Evolutionary conservation across 2,329 filamentous ascomycete genomes (phyloP).

Genomic region (Talaromyces sp.): DNA sequence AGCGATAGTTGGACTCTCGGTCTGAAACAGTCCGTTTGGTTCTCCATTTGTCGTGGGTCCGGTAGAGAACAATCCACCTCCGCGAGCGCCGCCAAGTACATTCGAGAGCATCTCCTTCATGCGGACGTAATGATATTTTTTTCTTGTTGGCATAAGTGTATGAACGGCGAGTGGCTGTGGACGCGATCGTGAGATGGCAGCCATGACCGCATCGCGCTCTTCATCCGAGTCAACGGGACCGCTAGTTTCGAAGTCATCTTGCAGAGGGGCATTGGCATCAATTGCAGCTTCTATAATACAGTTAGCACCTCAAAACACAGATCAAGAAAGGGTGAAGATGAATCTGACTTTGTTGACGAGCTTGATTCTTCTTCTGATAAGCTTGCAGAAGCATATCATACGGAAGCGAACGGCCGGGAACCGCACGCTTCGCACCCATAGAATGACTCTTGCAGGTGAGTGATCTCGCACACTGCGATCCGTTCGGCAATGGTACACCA

Average conservation of each 20-base stretch:
- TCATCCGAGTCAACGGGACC: conserved; percentile 89
- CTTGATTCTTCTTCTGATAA: conserved; percentile 97
- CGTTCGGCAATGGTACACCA: conserved; percentile 79
- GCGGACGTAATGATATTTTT: conserved; percentile 59
- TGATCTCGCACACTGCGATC: conserved; percentile 79
- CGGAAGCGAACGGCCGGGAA: conserved; percentile 78
- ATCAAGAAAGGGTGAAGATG: conserved; percentile 3
- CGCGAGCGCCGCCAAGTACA: conserved; percentile 51
- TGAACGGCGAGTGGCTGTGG: conserved; percentile 74
- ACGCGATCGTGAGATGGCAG: conserved; percentile 67
- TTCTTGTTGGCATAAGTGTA: conserved; percentile 46
- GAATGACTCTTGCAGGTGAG: conserved; percentile 90
- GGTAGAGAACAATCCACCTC: conserved; percentile 45
- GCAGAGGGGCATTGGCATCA: conserved; percentile 85
- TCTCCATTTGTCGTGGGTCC: conserved; percentile 30
- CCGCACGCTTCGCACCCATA: conserved; percentile 91
- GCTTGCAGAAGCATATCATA: conserved; percentile 88
- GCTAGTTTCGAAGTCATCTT: conserved; percentile 78
- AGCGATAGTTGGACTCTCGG: conserved; percentile 26
- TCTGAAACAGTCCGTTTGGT: conserved; percentile 35
- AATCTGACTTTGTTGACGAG: conserved; percentile 85
- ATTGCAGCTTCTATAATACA: conserved; percentile 72
- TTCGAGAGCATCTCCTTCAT: conserved; percentile 62
- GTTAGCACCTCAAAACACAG: conserved; percentile 12
- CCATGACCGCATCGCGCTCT: conserved; percentile 86